Conservation (phyloP, 2,329 filamentous ascomycete species). For the Cordyceps farinosa region DNA sequence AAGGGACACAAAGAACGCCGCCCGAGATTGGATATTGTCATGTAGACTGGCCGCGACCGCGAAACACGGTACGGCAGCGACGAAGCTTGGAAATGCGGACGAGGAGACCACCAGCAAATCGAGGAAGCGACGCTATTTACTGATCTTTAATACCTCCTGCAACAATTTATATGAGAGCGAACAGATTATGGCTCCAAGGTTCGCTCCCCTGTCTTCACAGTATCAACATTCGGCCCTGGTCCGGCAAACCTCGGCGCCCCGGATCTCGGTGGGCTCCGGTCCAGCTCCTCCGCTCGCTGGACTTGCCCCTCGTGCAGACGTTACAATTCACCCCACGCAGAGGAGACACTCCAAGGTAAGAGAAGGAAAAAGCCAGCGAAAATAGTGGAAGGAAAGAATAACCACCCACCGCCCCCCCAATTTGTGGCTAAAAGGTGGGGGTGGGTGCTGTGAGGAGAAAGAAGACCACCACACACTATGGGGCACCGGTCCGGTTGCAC, state of each 20-base stretch:
- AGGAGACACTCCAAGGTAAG: not conserved
- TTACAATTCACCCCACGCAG: slow-evolving; percentile 7
- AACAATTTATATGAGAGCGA: not conserved
- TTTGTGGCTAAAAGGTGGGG: not conserved
- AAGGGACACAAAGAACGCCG: not conserved
- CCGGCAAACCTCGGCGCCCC: slow-evolving; percentile 2
- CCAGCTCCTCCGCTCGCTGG: not conserved
- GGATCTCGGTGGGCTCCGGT: slow-evolving; percentile 1
- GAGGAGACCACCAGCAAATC: not conserved
- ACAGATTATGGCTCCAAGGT: not conserved
- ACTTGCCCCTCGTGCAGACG: not conserved
- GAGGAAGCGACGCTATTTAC: not conserved
- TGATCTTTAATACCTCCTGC: not conserved
- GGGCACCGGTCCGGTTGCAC: not conserved
- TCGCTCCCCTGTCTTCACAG: not conserved
- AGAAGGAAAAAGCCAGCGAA: not conserved
- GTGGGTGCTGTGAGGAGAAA: not conserved
- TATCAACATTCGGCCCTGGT: not conserved
- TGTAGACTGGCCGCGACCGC: not conserved
- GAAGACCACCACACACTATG: not conserved
- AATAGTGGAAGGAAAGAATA: not conserved
- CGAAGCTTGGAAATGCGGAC: too few species aligned
- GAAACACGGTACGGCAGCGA: not conserved
- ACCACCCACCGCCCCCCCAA: too few species aligned
- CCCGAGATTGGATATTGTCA: not conserved